phyloP scores from a whole-genome alignment of 1,284 basidiomycete genomes.

The Trichosporon ovoides region DNA sequence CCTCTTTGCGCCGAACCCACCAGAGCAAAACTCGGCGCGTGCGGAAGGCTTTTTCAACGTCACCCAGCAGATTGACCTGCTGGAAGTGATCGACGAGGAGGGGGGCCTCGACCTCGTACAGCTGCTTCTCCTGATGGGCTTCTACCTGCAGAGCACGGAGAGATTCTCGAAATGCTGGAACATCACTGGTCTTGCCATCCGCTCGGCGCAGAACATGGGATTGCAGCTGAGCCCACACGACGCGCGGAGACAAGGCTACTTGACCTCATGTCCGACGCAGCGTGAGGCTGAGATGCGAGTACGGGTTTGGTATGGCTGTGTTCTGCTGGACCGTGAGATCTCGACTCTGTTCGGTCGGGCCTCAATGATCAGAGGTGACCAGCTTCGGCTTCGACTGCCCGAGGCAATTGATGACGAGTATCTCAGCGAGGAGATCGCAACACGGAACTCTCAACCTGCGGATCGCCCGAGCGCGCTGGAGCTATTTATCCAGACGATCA shows the following conservation, averaged over 20 bases:
- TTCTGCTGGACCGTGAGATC: constrained; percentile 1
- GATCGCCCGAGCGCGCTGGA: background rate
- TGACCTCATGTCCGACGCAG: background rate
- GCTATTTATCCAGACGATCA: background rate
- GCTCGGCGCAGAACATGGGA: constrained; percentile 2
- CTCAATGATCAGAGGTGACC: background rate
- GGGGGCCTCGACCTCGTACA: background rate
- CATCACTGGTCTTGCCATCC: constrained; percentile 1
- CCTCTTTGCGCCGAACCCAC: background rate
- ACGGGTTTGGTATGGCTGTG: background rate
- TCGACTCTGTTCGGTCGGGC: background rate
- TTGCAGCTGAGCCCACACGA: background rate
- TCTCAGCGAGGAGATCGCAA: background rate
- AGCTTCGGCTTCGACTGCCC: background rate
- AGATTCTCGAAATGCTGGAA: constrained; percentile 2
- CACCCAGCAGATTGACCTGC: background rate
- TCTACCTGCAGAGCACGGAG: background rate
- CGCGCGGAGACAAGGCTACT: background rate
- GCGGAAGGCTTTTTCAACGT: background rate
- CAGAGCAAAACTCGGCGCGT: background rate
- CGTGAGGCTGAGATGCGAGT: background rate
- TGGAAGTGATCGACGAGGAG: background rate
- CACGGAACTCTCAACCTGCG: background rate
- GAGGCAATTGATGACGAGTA: constrained; percentile 1
- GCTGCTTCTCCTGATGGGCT: constrained; percentile 1